Evolutionary conservation across 148 eudicot genomes (phyloP).

Genomic region (Vaccinium vitisidaea): DNA sequence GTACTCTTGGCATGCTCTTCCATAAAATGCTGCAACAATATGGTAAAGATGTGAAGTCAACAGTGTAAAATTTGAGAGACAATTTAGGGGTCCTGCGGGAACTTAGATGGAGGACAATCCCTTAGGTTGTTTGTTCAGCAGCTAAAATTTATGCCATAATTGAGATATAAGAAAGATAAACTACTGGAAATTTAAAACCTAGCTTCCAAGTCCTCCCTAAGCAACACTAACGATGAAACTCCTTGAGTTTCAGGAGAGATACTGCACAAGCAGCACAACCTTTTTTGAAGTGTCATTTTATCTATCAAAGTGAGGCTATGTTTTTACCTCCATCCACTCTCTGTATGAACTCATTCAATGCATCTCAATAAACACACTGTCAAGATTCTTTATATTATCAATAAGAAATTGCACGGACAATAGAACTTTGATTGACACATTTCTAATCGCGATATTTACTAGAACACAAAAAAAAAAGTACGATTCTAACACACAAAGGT

Average conservation of each 20-base stretch:
- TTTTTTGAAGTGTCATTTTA: neutral
- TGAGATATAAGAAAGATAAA: neutral
- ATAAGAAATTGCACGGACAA: neutral
- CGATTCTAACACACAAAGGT: neutral
- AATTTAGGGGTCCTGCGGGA: neutral
- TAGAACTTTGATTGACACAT: neutral
- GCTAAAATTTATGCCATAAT: neutral
- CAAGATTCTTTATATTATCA: neutral
- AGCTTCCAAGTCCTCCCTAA: neutral
- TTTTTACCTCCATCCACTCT: neutral
- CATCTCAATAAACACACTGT: neutral
- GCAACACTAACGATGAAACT: neutral
- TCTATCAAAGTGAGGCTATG: neutral
- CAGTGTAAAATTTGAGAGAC: neutral
- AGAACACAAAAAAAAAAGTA: neutral
- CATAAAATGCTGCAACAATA: constrained; percentile 79
- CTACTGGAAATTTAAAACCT: neutral
- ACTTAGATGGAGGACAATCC: neutral
- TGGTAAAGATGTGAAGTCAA: neutral
- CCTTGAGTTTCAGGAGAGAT: neutral
- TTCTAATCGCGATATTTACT: neutral
- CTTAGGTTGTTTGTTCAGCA: neutral
- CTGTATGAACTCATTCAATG: neutral
- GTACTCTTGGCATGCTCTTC: constrained; percentile 96
- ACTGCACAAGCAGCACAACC: neutral